Base-by-base conservation (phyloP, 202 grass and related monocot species). In the Setaria viridis region DNA sequence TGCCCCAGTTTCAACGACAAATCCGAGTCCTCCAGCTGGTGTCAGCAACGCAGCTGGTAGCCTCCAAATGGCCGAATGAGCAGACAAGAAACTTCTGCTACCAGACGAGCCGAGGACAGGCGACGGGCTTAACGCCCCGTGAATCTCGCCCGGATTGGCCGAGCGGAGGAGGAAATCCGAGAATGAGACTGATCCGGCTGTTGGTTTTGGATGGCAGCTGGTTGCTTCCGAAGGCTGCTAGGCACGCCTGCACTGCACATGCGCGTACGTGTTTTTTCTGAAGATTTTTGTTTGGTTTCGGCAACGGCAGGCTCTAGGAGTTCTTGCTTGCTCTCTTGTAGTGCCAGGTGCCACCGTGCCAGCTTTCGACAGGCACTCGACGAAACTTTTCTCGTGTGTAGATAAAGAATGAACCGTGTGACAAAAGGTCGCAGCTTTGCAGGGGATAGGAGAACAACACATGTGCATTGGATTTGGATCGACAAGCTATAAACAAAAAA, bases 111-210 rank as follows among this genome's bases (percentile, higher is more conserved):
- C 19, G 29, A 71, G 9, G 43, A 5, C n/a, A 62, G 25, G 25
- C 25, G 25, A 25, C 25, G 39, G 10, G 12, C 8, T 54, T 48
- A 35, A 41, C 80, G 69, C 5, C 67, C 89, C 76, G 80, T 34
- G 62, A 84, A 80, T 87, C 76, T 87, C 70, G 76, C 76, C 54
- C 30, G 35, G 62, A 82, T 70, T 81, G 4, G 73, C 70, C 70
- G 12, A 69, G 12, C 1, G 7, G 20, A 42, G 49, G 57, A 79
- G 74, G 43, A 71, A 70, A 84, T 50, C 2, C 9, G 43, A 46
- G 43, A 46, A 46, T 62, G 80, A 76, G 54, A 47, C 17, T 41
- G 45, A 49, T 32, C 66, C 48, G 21, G 58, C 29, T 73, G 39
- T 51, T 71, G 71, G 15, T 20, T 17, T 46, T 46, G 76, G 69